A percentile compares a stretch with the other conserved stretches of the same genome.
phyloP scores from a whole-genome alignment of 148 eudicot genomes.

The Fagopyrum esculentum region DNA sequence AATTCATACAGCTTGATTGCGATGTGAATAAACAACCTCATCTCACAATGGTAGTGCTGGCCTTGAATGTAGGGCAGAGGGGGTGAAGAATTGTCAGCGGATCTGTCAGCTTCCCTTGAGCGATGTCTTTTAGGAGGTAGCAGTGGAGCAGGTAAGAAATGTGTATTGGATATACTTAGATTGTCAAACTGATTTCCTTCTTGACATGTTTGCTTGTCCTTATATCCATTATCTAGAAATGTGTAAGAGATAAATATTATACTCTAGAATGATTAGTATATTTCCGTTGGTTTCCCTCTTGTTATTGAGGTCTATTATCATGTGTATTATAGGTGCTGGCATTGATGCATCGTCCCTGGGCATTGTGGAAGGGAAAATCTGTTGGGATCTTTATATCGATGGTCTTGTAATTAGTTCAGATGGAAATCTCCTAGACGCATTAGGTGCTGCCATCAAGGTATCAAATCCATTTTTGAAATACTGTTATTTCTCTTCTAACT shows the following conservation, averaged over 20 bases:
- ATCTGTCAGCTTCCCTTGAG: conserved; percentile 66
- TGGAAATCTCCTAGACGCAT: conserved; percentile 89
- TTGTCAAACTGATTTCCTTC: not conserved
- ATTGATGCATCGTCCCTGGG: conserved; percentile 80
- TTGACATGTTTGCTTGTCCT: not conserved
- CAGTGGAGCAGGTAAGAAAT: conserved; percentile 60
- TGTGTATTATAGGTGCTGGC: conserved; percentile 64
- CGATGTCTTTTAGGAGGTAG: conserved; percentile 78
- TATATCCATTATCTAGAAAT: not conserved
- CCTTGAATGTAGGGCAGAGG: conserved; percentile 63
- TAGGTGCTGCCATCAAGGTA: conserved; percentile 98
- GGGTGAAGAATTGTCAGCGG: conserved; percentile 81
- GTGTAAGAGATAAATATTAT: not conserved
- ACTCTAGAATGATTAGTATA: not conserved
- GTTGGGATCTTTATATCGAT: conserved; percentile 98
- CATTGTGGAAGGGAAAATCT: conserved; percentile 72
- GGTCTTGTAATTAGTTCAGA: conserved; percentile 84
- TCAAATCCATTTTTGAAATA: not conserved
- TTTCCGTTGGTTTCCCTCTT: not conserved
- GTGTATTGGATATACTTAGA: not conserved
- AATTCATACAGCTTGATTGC: not conserved
- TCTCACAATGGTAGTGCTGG: not conserved
- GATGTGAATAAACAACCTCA: not conserved
- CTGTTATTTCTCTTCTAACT: not conserved
- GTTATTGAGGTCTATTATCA: not conserved